phyloP scores from a whole-genome alignment of 2,329 filamentous ascomycete species.

The Parastagonospora nodorum region DNA sequence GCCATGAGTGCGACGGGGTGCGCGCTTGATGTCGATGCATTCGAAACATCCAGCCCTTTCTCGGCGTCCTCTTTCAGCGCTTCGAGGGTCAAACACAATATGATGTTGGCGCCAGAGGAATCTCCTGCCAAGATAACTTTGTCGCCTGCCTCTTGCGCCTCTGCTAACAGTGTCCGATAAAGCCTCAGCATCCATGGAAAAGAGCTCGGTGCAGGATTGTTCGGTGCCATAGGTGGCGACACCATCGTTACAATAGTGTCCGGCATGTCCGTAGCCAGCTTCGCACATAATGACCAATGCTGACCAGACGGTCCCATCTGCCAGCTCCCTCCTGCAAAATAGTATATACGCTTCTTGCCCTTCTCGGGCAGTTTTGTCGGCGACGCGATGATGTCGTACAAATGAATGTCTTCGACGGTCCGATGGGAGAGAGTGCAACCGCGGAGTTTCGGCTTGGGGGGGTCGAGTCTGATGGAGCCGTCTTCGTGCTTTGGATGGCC shows the following conservation, averaged over 20 bases:
- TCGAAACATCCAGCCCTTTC: conserved; percentile 2
- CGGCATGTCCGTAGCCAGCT: conserved; percentile 51
- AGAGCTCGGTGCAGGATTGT: conserved; percentile 54
- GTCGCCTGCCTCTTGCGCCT: conserved; percentile 48
- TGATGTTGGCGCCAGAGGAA: conserved; percentile 61
- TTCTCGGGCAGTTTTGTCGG: conserved; percentile 10
- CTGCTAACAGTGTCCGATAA: conserved; percentile 50
- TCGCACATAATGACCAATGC: conserved; percentile 59
- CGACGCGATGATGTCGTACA: conserved; percentile 51
- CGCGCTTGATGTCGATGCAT: conserved; percentile 5
- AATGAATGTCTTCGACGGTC: conserved; percentile 49
- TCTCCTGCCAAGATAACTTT: conserved; percentile 59
- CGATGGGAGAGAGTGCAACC: conserved; percentile 49
- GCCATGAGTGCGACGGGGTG: conserved; percentile 49
- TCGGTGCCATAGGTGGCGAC: conserved; percentile 60
- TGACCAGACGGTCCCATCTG: conserved; percentile 55
- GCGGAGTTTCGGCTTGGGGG: conserved; percentile 39
- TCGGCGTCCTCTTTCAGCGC: conserved; percentile 42
- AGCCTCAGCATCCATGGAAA: conserved; percentile 56
- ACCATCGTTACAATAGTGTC: conserved; percentile 54
- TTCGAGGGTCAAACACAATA: conserved; percentile 49
- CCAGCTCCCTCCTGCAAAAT: conserved; percentile 64
- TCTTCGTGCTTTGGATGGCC: conserved; percentile 38
- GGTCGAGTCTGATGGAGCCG: conserved; percentile 49
- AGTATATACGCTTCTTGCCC: conserved; percentile 52